These are phyloP conservation scores for Cryphonectria japonica DNA, from an alignment of 2,329 filamentous ascomycete genomes.

Conservation along the genomic window DNA sequence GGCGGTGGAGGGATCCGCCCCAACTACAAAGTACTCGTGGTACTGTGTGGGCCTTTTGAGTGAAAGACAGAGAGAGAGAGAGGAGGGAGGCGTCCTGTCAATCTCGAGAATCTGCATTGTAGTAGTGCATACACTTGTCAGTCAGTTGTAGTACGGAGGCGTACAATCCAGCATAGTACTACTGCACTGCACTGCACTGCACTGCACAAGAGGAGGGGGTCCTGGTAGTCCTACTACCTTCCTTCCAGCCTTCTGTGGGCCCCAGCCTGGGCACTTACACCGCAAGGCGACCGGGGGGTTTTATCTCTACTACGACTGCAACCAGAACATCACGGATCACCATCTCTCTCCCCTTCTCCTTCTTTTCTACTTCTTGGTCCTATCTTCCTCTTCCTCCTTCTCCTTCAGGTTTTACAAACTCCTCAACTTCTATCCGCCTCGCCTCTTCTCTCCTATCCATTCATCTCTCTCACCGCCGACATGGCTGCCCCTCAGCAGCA, in stretches of 20 bases:
- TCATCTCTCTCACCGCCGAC: slow-evolving; percentile 4
- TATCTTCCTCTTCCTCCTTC: neutral
- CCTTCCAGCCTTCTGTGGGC: slow-evolving; percentile 2
- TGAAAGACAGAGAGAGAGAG: too few species aligned
- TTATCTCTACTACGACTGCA: slow-evolving; percentile 1
- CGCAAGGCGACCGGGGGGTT: slow-evolving; percentile 14
- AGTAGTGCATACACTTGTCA: neutral
- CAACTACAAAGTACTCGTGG: neutral
- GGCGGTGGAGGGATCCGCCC: slow-evolving; percentile 10
- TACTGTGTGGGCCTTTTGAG: neutral
- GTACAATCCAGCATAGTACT: neutral
- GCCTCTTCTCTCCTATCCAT: slow-evolving; percentile 12
- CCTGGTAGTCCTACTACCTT: neutral
- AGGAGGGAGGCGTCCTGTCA: neutral
- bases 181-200: neutral
- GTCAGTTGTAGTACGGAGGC: neutral
- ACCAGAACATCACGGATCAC: slow-evolving; percentile 23
- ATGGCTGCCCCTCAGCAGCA: slow-evolving; percentile 33
- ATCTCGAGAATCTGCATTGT: slow-evolving; percentile 4
- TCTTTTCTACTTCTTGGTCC: neutral
- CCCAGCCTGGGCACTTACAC: slow-evolving; percentile 11
- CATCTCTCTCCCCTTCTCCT: slow-evolving; percentile 6
- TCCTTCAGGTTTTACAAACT: neutral
- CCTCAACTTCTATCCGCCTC: neutral
- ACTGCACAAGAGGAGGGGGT: neutral